Base-by-base conservation (phyloP, 208 protist species). In the Entamoeba invadens region DNA sequence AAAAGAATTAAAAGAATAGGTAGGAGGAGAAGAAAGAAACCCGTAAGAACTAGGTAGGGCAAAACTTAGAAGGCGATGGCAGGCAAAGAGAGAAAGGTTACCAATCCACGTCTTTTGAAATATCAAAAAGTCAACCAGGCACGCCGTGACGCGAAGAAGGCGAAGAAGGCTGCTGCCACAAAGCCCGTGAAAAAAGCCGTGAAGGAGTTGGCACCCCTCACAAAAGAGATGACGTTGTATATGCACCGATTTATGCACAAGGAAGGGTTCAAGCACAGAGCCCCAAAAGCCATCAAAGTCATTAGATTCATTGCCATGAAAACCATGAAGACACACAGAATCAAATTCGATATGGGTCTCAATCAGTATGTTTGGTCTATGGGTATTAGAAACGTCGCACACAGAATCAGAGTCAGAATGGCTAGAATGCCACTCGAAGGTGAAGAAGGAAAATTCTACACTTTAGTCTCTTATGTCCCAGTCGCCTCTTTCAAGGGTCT, bases 381-480 rank as follows among this genome's bases (percentile, higher is more conserved):
- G 44, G 91, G 91, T n/a, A 93, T 93, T n/a, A 51, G 91, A 93
- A 42, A 18, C 31, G 91, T 93, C 44, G 46, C 91, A 44, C 31
- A 93, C 44, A 93, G 91, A 93, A n/a, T 93, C 25, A 51, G 91
- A 93, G 91, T 93, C 44, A 93, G 91, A 93, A 72, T 93, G 50
- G 50, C 91, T 1, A 72, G 91, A 93, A 18, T 87, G 8, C 57
- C 57, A 87, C 8, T 87, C 1, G 57, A 87, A 87, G 57, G 57
- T n/a, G 57, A 87, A 87, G 57, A 87, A 87, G 57, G 57, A 35
- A 12, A 93, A 93, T 93, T 93, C 38, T 93, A 72, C 44, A 93
- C 91, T 93, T n/a, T 72, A 18, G 91, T 93, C 44, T 72, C 91
- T 6, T 93, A 93, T n/a, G 50, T 93, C 4, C 91, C 91, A 93